phyloP scores from a whole-genome alignment of 345 rosid species.

The Syzygium aqueum region DNA sequence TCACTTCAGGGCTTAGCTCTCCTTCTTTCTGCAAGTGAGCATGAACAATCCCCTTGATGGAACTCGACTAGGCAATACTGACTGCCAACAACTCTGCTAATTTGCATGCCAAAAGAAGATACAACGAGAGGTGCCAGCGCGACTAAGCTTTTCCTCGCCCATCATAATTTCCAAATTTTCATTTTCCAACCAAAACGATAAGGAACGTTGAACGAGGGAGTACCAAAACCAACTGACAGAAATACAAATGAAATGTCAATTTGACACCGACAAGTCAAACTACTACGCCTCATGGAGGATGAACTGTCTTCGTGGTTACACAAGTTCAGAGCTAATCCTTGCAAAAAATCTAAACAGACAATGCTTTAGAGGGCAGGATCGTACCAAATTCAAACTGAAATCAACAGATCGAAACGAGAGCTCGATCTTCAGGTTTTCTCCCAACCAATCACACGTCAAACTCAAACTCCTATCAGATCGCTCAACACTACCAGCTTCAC shows the following conservation, averaged over 20 bases:
- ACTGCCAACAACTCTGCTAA: background rate
- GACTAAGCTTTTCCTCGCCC: background rate
- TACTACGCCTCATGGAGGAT: background rate
- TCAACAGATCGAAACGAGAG: background rate
- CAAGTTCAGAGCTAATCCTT: background rate
- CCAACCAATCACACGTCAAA: background rate
- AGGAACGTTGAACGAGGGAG: background rate
- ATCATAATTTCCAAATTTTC: background rate
- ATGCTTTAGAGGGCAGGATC: background rate
- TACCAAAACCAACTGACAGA: background rate
- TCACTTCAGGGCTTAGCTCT: slow-evolving; percentile 10
- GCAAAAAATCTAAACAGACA: background rate
- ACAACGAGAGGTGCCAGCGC: background rate
- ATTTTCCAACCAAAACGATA: background rate
- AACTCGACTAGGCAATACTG: background rate
- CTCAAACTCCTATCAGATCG: background rate
- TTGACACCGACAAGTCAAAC: background rate
- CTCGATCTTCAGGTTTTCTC: background rate
- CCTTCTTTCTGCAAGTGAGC: slow-evolving; percentile 9
- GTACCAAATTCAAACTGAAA: background rate
- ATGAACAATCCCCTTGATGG: background rate
- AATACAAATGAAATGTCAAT: background rate
- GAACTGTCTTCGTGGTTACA: background rate
- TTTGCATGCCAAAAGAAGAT: background rate
- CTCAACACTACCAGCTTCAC: background rate